Evolutionary conservation across 257 asterid species (phyloP), one percentile per base, ranked within the genome.

Genomic region (Solanum rostratum): DNA sequence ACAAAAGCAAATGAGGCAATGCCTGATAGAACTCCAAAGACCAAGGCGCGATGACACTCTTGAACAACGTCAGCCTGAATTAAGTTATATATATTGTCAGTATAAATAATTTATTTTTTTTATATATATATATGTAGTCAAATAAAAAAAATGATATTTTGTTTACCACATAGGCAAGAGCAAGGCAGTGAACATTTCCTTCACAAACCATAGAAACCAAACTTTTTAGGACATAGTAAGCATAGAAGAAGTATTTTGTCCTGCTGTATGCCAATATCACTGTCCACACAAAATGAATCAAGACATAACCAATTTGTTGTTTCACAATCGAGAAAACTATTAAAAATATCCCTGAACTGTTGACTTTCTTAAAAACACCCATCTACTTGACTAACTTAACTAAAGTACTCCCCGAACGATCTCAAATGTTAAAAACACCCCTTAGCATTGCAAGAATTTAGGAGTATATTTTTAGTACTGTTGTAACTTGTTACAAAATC

Each of bases 21-120:
- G 59, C 98, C 98, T 6, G 98, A 93, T 90, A 96, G 84, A 57
- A 96, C 87, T 46, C 98, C 98, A 55, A 96, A 92, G 1, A 90
- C 90, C 2, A 97, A 88, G 76, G 94, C 98, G 60, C 99, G 88
- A 83, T 85, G 90, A 63, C 88, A 59, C 85, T 93, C 99, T 57
- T 95, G 89, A 39, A 92, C 98, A 84, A 90, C 91, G 87, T 96
- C 99, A 2, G 99, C 98, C 99, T 96, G 91, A 85, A 86, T 63
- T 6, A 63, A 63, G 43, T 14, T 63, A 63, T 29, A 63, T 63
- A 63, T 63, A 29, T 14, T 12, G 6, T 63, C 12, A 63, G 3
- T 29, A 63, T 63, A 63, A 4, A 60, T 13, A 16, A 22, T 24
- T 2, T 60, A 5, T 12, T 62, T 27, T 22, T 2, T 19, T 19